A percentile compares a stretch with the other conserved stretches of the same genome.
Conservation (phyloP, 768 basidiomycete species). For the Tylopilus rubrobrunneus region DNA sequence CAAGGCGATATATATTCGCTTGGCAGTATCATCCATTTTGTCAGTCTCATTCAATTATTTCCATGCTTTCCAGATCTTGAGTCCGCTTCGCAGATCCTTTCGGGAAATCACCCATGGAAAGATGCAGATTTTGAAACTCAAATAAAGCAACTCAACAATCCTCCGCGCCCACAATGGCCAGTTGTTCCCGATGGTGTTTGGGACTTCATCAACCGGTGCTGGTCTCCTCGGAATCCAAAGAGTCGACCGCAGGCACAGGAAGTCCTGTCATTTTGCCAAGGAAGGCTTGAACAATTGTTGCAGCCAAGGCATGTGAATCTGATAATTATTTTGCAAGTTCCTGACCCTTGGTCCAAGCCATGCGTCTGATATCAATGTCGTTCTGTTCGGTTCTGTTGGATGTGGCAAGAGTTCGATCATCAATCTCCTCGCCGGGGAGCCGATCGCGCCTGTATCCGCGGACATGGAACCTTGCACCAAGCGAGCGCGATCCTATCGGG, state of each 20-base stretch:
- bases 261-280: background rate
- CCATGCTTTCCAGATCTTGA: background rate
- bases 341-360: background rate
- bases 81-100: background rate
- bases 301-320: background rate
- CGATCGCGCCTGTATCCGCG: constrained; percentile 23
- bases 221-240: background rate
- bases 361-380: background rate
- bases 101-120: background rate
- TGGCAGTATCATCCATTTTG: constrained; percentile 5
- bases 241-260: background rate
- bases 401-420: constrained; percentile 20
- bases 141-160: background rate
- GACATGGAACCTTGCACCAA: constrained; percentile 30
- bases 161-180: constrained; percentile 1
- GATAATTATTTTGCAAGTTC: background rate
- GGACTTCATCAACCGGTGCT: constrained; percentile 2
- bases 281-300: background rate
- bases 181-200: background rate
- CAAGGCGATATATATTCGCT: constrained; percentile 4
- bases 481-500: background rate
- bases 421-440: constrained; percentile 17
- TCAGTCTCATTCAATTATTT: background rate
- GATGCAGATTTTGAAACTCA: background rate
- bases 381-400: constrained; percentile 17